Conservation (phyloP, 2,329 filamentous ascomycete species). For the Sclerotinia subarctica region DNA sequence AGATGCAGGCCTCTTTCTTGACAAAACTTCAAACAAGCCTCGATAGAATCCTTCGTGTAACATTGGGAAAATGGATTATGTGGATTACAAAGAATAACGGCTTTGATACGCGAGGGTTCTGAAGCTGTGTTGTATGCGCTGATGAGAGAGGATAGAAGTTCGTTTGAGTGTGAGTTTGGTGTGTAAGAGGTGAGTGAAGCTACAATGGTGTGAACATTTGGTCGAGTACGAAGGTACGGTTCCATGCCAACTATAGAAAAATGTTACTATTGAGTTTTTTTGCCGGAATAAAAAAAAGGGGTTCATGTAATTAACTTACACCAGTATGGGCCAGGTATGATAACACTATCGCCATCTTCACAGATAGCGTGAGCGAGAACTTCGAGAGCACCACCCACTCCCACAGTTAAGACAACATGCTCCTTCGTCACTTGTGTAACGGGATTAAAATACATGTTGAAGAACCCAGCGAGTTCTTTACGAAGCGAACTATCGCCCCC, state of each 20-base stretch:
- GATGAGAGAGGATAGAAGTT: background rate
- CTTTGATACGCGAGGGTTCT: background rate
- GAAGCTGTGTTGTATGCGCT: background rate
- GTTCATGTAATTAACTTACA: background rate
- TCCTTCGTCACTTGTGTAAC: too few species aligned
- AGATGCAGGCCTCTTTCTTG: background rate
- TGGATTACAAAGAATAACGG: background rate
- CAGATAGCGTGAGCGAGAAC: too few species aligned
- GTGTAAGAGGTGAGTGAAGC: background rate
- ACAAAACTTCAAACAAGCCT: background rate
- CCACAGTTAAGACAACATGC: too few species aligned
- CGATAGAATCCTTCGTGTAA: background rate
- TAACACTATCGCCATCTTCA: too few species aligned
- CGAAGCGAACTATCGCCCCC: too few species aligned
- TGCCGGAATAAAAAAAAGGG: background rate
- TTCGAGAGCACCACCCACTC: too few species aligned
- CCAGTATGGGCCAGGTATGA: too few species aligned
- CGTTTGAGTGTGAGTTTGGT: background rate
- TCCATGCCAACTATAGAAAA: background rate
- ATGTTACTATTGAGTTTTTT: background rate
- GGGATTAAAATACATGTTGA: too few species aligned
- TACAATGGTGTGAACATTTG: background rate
- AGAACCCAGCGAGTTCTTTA: too few species aligned
- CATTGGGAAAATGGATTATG: background rate
- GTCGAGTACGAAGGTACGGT: background rate